Conservation (phyloP, 805 yeast genomes). For the Candida manassasensis region DNA sequence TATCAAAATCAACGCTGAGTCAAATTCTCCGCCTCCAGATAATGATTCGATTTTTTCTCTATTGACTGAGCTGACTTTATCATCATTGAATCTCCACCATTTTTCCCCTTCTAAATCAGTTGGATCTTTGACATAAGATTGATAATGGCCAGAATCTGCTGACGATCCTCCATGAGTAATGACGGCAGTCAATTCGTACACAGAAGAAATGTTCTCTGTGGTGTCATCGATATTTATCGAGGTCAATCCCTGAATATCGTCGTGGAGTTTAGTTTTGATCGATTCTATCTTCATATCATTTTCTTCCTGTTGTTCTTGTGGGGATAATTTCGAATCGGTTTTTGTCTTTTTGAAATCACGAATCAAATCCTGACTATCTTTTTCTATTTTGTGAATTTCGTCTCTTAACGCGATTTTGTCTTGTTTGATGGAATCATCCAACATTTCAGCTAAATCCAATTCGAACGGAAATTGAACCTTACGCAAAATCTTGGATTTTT, state of each 20-base stretch:
- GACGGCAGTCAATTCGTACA: conserved; percentile 77
- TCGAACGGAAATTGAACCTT: conserved; percentile 94
- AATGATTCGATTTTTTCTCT: conserved; percentile 78
- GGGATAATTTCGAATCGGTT: conserved; percentile 30
- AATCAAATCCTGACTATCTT: conserved; percentile 64
- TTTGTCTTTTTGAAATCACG: conserved; percentile 67
- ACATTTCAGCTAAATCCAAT: conserved; percentile 78
- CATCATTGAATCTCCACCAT: conserved; percentile 97
- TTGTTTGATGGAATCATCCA: conserved; percentile 70
- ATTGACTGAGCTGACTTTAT: conserved; percentile 71
- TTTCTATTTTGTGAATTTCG: conserved; percentile 68
- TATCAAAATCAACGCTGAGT: conserved; percentile 83
- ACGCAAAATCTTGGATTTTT: conserved; percentile 89
- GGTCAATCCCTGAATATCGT: conserved; percentile 32
- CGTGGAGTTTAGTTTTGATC: conserved; percentile 48
- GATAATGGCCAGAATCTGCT: conserved; percentile 97
- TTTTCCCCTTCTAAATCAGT: conserved; percentile 58
- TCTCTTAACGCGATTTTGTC: conserved; percentile 73
- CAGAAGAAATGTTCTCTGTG: conserved; percentile 82
- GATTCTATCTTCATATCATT: conserved; percentile 46
- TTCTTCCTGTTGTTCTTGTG: conserved; percentile 53
- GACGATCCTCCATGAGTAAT: conserved; percentile 93
- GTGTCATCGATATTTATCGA: conserved; percentile 22
- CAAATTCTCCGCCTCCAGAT: conserved; percentile 98
- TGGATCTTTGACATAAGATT: conserved; percentile 76